phyloP scores from a whole-genome alignment of 768 basidiomycete genomes.

The Lactarius hengduanensis region DNA sequence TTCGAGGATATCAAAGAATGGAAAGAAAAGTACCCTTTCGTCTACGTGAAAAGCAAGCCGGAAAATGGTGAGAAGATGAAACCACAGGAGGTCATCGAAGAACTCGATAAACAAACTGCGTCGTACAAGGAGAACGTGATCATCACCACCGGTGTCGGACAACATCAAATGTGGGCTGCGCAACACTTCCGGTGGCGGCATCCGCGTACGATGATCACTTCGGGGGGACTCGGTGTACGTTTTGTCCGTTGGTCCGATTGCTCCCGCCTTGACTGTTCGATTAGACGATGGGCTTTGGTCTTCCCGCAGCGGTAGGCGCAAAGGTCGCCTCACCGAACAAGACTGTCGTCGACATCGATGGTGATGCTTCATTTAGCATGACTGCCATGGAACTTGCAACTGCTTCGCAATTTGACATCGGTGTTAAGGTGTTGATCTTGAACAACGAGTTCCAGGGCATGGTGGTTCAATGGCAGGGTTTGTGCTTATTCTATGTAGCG shows the following conservation, averaged over 20 bases:
- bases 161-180: constrained; percentile 99
- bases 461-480: constrained; percentile 99
- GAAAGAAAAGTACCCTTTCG: constrained; percentile 91
- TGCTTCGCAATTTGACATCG: constrained; percentile 86
- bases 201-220: constrained; percentile 86
- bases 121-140: constrained; percentile 84
- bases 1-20: constrained; percentile 76
- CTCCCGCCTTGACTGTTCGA: constrained; percentile 1
- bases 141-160: constrained; percentile 93
- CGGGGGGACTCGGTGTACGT: constrained; percentile 90
- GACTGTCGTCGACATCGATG: constrained; percentile 93
- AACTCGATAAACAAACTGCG: constrained; percentile 77
- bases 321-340: constrained; percentile 95
- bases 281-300: constrained; percentile 97
- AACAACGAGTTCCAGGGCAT: constrained; percentile 99
- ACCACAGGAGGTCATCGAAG: constrained; percentile 96
- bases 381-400: constrained; percentile 99
- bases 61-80: constrained; percentile 71
- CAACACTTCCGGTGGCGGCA: constrained; percentile 90
- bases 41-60: constrained; percentile 59
- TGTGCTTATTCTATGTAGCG: constrained; percentile 27
- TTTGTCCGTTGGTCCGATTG: background rate
- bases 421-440: constrained; percentile 89
- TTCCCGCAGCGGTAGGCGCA: constrained; percentile 92
- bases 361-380: constrained; percentile 99